Percentiles rank a stretch among this genome's conserved stretches.
phyloP scores from a whole-genome alignment of 805 yeast genomes.

The Schizosaccharomyces lindneri region DNA sequence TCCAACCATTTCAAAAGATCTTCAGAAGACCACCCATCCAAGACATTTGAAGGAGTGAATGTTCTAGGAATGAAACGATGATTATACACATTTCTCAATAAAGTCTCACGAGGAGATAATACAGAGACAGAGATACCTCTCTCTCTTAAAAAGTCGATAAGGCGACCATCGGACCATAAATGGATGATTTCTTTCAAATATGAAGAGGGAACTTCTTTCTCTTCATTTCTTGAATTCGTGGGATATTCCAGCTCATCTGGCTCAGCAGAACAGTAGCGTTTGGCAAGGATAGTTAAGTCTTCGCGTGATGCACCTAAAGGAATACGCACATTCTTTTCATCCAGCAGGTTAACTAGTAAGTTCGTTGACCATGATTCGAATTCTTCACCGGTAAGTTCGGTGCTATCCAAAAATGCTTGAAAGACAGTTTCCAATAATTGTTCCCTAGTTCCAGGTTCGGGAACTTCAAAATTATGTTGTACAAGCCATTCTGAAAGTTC shows the following conservation, averaged over 20 bases:
- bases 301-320: background rate
- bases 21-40: background rate
- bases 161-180: background rate
- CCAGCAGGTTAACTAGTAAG: background rate
- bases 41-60: background rate
- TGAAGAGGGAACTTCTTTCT: background rate
- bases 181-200: background rate
- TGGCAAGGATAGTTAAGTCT: background rate
- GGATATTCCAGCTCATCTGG: no score
- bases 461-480: background rate
- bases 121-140: background rate
- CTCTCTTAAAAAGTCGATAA: background rate
- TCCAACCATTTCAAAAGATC: background rate
- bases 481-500: background rate
- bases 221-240: background rate
- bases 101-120: background rate
- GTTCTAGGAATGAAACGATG: background rate
- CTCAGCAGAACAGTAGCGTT: background rate
- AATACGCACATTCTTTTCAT: background rate
- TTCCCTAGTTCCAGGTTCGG: background rate
- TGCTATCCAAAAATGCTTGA: background rate
- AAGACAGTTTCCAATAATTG: background rate
- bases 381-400: background rate
- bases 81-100: background rate
- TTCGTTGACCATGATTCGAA: background rate